Conservation (phyloP, 495 filamentous ascomycete species). For the Penicillium cosmopolitanum region DNA sequence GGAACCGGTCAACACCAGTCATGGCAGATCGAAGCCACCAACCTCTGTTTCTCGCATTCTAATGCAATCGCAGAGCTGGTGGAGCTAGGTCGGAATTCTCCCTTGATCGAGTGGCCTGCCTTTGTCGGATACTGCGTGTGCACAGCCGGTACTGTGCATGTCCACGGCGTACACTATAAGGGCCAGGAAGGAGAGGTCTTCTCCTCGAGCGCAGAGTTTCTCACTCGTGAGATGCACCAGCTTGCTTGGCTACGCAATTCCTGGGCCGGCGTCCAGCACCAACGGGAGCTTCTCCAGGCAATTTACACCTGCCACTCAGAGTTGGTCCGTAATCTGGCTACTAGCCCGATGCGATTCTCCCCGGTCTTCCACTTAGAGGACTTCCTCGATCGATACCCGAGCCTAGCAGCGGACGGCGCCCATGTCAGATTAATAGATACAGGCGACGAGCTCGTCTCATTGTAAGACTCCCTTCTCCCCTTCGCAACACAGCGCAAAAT, state of each 20-base stretch:
- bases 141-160: constrained; percentile 81
- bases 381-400: constrained; percentile 80
- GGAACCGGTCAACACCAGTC: constrained; percentile 83
- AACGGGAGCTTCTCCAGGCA: constrained; percentile 73
- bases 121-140: constrained; percentile 83
- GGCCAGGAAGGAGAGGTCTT: constrained; percentile 67
- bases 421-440: constrained; percentile 61
- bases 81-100: constrained; percentile 66
- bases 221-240: constrained; percentile 78
- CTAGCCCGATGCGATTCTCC: constrained; percentile 67
- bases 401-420: constrained; percentile 53
- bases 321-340: constrained; percentile 70
- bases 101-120: constrained; percentile 77
- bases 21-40: constrained; percentile 88
- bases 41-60: constrained; percentile 83
- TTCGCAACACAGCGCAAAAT: neutral
- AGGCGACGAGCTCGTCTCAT: constrained; percentile 52
- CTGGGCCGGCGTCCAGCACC: constrained; percentile 80
- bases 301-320: constrained; percentile 75
- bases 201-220: constrained; percentile 66
- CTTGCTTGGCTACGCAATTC: constrained; percentile 69
- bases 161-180: constrained; percentile 81
- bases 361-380: constrained; percentile 83
- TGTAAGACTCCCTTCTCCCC: constrained; percentile 29
- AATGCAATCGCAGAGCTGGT: constrained; percentile 86